Base-by-base conservation (phyloP, 768 basidiomycete species). In the Auricularia cornea region DNA sequence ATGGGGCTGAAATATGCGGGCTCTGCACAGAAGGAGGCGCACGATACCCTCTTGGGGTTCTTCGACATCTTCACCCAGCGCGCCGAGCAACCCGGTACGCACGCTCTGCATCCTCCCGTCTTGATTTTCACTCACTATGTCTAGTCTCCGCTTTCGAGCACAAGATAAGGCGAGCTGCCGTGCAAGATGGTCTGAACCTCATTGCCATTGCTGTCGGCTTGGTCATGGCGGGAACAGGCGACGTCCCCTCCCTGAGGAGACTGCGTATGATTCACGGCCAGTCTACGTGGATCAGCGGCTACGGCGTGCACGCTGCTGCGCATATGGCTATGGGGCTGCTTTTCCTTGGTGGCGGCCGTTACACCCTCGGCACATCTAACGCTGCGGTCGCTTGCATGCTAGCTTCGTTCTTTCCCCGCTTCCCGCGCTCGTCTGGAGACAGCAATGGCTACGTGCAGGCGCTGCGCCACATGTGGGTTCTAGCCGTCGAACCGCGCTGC, bases 151-250 rank as follows among this genome's bases (percentile, higher is more conserved):
- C 88, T 0, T 96, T 93, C 68, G 93, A 97, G 70, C 87, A 89
- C 64, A 89, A 88, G 69, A 93, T 98, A 72, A 89, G 90, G 69
- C 86, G 94, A 2, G 87, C 89, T 5, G 89, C 93, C 3, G 83
- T 95, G 28, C 83, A 94, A 14, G 92, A 94, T 68, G 92, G 92
- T 3, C 78, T 98, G 38, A 95, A 91, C 70, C 77, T 95, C 44
- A 89, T 98, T 62, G 89, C 92, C 0, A 81, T 97, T 38, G 81
- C 94, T 1, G 76, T 97, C 33, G 87, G 90, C 70, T 89, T 96
- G 83, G 89, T 98, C 51, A 96, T 98, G 92, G 94, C 96, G 2
- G 97, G 97, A 11, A 96, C 94, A 0, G 97, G 97, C 3, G 94
- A 98, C 73, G 84, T 98, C 59, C 89, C 88, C 62, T 92, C 91